Conservation (phyloP, 139 green algal species). For the Raphidocelis subcapitata region DNA sequence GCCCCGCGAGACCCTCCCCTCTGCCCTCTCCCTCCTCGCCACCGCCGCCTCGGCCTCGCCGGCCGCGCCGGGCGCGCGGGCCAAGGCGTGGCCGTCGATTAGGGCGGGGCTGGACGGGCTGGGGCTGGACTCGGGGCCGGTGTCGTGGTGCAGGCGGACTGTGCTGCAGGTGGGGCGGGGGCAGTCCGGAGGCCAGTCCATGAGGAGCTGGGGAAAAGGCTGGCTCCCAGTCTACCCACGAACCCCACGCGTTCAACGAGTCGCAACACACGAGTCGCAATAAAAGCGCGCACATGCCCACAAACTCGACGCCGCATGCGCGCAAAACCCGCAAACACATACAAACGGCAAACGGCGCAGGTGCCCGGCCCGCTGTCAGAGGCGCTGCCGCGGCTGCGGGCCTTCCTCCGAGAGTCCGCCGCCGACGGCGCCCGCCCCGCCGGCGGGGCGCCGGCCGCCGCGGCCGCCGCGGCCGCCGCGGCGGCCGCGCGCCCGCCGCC, state of each 20-base stretch:
- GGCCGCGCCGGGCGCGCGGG: slow-evolving; percentile 9
- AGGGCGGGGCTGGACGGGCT: slow-evolving; percentile 64
- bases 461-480: neutral
- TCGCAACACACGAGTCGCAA: too few relatives aligned
- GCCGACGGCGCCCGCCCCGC: neutral
- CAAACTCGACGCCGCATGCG: too few relatives aligned
- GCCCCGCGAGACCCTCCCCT: too few relatives aligned
- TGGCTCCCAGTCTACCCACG: too few relatives aligned
- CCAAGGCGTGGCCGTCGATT: slow-evolving; percentile 58
- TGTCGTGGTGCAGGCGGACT: slow-evolving; percentile 56
- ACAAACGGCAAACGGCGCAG: too few relatives aligned
- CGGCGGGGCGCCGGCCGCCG: slow-evolving; percentile 27
- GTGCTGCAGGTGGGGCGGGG: slow-evolving; percentile 58
- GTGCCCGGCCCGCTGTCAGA: too few relatives aligned
- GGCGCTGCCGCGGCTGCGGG: slow-evolving; percentile 23
- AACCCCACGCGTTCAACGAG: too few relatives aligned
- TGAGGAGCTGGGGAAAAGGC: too few relatives aligned
- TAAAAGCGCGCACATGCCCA: too few relatives aligned
- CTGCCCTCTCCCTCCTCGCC: neutral
- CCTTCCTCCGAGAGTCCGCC: slow-evolving; percentile 3
- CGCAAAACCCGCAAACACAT: too few relatives aligned
- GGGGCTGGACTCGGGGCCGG: slow-evolving; percentile 39
- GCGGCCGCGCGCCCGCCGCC: neutral
- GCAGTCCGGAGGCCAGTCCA: too few relatives aligned
- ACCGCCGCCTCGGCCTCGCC: neutral